phyloP scores from a whole-genome alignment of 2,329 filamentous ascomycete species.

The Colletotrichum sidae region DNA sequence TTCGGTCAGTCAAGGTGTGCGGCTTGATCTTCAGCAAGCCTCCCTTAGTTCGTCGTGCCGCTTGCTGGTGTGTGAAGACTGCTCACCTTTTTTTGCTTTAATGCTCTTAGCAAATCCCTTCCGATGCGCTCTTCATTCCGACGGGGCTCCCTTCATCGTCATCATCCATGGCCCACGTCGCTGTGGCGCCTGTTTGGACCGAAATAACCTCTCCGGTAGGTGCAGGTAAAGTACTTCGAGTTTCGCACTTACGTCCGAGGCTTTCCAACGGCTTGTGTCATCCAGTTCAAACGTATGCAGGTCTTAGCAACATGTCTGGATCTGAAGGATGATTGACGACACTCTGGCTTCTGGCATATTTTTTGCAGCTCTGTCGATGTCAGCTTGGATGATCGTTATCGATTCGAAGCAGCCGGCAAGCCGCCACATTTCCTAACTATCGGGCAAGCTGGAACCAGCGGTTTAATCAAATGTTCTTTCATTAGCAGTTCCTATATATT shows the following conservation, averaged over 20 bases:
- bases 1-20: no score
- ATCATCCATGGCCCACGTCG: not conserved
- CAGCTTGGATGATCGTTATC: not conserved
- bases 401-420: no score
- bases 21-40: no score
- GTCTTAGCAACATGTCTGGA: slow-evolving; percentile 20
- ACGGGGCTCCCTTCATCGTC: no score
- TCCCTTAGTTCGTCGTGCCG: no score
- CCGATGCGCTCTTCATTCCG: no score
- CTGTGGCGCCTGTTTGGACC: not conserved
- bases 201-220: slow-evolving; percentile 1
- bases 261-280: slow-evolving; percentile 5
- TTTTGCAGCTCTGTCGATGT: not conserved
- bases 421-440: no score
- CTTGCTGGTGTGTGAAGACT: no score
- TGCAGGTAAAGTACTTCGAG: not conserved
- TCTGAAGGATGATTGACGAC: not conserved
- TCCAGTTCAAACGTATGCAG: slow-evolving; percentile 5
- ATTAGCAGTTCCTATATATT: slow-evolving; percentile 24
- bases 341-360: not conserved
- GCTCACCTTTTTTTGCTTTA: no score
- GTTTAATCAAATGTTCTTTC: slow-evolving; percentile 5
- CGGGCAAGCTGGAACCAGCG: not conserved
- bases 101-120: no score
- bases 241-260: slow-evolving; percentile 24